Base-by-base conservation (phyloP, 116 monocot species). In the Phalaenopsis hybrid region DNA sequence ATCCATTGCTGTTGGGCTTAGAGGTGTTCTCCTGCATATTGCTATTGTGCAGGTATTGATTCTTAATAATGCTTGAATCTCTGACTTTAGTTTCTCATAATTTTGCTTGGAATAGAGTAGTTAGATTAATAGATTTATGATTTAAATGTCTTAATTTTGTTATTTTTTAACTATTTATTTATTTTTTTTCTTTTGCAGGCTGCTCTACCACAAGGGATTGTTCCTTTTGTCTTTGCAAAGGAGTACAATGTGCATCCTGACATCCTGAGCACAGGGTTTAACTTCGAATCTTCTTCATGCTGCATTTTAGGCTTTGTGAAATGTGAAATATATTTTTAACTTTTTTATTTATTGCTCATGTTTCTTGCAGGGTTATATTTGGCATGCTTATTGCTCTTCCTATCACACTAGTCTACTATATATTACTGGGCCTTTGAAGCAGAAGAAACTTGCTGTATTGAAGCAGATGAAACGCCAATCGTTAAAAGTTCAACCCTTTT, bases 21-120 rank as follows among this genome's bases (percentile, higher is more conserved):
- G 94, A 2, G 96, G 96, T 8, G 86, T 83, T 28, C 93, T 93
- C 74, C 75, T 94, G n/a, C 96, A 87, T 80, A 82, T 96, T 68
- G 96, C 94, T 52, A 90, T 96, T 33, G 96, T 96, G 10, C 95
- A 96, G 88, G 95, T 92, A 50, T 52, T 15, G 46, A 75, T 45
- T 13, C 1, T 41, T 65, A 5, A 34, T 3, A 73, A 28, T 37
- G 12, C 41, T 73, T 15, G 28, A 15, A 2, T 73, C 31, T 17
- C 31, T 17, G 1, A 37, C 2, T 4, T 17, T 15, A 5, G 41
- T 15, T 15, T 28, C 7, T 75, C 4, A 3, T 75, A 34, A 75
- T 45, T 43, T 44, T 4, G 21, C 41, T 43, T 43, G 43, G 11
- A 41, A 15, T 8, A 68, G 2, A 67, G 67, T n/a, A 3, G n/a